Conservation (phyloP, 2,329 filamentous ascomycete species). For the Xenosphaeropsis pyriputrescens region DNA sequence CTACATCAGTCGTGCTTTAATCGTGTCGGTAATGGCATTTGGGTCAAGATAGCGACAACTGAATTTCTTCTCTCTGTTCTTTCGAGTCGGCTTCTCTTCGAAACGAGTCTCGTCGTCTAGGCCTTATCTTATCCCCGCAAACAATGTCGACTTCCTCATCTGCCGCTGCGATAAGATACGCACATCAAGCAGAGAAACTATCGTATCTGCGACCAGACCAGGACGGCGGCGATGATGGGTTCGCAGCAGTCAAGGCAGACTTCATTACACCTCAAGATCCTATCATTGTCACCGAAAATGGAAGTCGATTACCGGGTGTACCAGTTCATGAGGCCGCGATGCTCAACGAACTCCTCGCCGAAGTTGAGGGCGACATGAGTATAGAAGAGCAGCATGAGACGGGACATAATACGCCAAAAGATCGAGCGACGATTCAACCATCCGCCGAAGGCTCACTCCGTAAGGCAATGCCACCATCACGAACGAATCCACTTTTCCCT, state of each 20-base stretch:
- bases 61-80: too few species aligned
- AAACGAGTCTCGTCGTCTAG: too few species aligned
- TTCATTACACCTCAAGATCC: slow-evolving; percentile 57
- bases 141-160: not conserved
- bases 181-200: slow-evolving; percentile 44
- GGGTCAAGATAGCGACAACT: too few species aligned
- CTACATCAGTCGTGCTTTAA: too few species aligned
- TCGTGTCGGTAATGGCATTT: too few species aligned
- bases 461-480: slow-evolving; percentile 42
- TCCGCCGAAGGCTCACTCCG: slow-evolving; percentile 30
- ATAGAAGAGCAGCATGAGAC: slow-evolving; percentile 20
- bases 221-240: slow-evolving; percentile 14
- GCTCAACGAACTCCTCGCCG: slow-evolving; percentile 47
- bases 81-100: too few species aligned
- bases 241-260: slow-evolving; percentile 45
- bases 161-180: slow-evolving; percentile 34
- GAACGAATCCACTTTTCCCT: slow-evolving; percentile 72
- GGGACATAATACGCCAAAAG: slow-evolving; percentile 12
- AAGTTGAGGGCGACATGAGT: slow-evolving; percentile 23
- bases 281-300: slow-evolving; percentile 54
- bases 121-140: too few species aligned
- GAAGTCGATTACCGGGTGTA: slow-evolving; percentile 51
- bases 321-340: slow-evolving; percentile 56
- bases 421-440: slow-evolving; percentile 23
- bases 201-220: slow-evolving; percentile 22